phyloP scores from a whole-genome alignment of 805 yeast species.

The Yarrowia sp. region DNA sequence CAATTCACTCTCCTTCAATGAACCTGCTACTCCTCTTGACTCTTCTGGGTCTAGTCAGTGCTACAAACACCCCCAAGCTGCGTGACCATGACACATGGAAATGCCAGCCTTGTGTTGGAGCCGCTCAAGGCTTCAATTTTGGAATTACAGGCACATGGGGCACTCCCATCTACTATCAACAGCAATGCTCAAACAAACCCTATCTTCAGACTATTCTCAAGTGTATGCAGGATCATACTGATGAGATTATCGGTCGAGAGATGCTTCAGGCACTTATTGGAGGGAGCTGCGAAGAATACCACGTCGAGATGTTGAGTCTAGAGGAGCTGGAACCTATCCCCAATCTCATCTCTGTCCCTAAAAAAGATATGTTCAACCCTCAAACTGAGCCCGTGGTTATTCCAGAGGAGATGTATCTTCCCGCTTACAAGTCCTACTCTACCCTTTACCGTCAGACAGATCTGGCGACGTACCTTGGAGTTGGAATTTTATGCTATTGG shows the following conservation, averaged over 20 bases:
- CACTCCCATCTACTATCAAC: background rate
- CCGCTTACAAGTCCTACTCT: background rate
- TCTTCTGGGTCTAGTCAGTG: background rate
- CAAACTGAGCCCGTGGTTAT: background rate
- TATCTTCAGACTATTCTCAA: constrained; percentile 6
- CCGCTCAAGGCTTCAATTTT: constrained; percentile 10
- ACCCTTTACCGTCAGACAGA: background rate
- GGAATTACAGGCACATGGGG: background rate
- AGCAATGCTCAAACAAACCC: constrained; percentile 7
- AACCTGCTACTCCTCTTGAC: background rate
- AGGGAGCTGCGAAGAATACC: background rate
- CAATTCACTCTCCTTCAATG: background rate
- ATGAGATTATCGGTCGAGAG: background rate
- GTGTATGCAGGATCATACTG: constrained; percentile 17
- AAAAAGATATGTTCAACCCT: background rate
- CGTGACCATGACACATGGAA: constrained; percentile 3
- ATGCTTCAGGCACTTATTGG: background rate
- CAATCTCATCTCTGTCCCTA: background rate
- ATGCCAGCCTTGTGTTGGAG: constrained; percentile 1
- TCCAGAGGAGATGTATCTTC: background rate
- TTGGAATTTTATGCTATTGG: constrained; percentile 37
- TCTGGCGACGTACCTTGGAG: constrained; percentile 29
- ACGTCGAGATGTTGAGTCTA: background rate
- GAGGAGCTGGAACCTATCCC: background rate
- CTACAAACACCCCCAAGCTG: background rate